phyloP scores from a whole-genome alignment of 352 stramenopile species.

The Pythium sp. region DNA sequence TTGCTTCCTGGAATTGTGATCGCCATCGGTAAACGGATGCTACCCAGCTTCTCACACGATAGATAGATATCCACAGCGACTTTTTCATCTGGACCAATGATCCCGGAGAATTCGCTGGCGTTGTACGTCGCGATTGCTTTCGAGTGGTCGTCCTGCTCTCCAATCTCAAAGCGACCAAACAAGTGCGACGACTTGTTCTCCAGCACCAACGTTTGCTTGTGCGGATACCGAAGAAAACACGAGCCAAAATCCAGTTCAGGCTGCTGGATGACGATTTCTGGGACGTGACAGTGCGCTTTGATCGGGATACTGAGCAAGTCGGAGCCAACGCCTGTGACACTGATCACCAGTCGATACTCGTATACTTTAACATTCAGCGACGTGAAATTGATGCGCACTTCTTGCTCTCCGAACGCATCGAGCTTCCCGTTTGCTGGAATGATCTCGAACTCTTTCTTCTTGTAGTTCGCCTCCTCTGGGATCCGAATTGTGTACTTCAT shows the following conservation, averaged over 20 bases:
- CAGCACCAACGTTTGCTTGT: conserved; percentile 83
- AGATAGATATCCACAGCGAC: conserved; percentile 80
- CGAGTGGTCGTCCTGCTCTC: conserved; percentile 88
- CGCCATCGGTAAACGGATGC: conserved; percentile 87
- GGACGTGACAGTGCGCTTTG: conserved; percentile 84
- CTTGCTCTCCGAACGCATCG: conserved; percentile 71
- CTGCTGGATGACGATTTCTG: conserved; percentile 60
- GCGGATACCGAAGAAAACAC: conserved; percentile 91
- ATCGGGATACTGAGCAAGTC: conserved; percentile 89
- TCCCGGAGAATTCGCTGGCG: conserved; percentile 54
- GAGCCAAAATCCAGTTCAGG: conserved; percentile 87
- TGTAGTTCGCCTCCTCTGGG: conserved; percentile 90
- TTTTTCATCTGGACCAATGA: conserved; percentile 55
- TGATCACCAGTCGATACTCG: conserved; percentile 90
- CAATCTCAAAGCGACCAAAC: conserved; percentile 85
- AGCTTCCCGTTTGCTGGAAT: conserved; percentile 70
- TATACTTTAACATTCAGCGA: conserved; percentile 89
- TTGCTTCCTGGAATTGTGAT: conserved; percentile 84
- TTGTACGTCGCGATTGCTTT: conserved; percentile 80
- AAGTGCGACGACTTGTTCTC: conserved; percentile 85
- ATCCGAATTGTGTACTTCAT: conserved; percentile 90
- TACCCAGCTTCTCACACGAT: conserved; percentile 88
- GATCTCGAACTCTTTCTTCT: conserved; percentile 90
- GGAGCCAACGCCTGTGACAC: conserved; percentile 88
- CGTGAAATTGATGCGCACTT: conserved; percentile 87